A percentile compares a stretch with the other conserved stretches of the same genome.
These are phyloP conservation scores for Solanum medicagineum DNA, from an alignment of 257 asterid genomes.

Conservation along the genomic window DNA sequence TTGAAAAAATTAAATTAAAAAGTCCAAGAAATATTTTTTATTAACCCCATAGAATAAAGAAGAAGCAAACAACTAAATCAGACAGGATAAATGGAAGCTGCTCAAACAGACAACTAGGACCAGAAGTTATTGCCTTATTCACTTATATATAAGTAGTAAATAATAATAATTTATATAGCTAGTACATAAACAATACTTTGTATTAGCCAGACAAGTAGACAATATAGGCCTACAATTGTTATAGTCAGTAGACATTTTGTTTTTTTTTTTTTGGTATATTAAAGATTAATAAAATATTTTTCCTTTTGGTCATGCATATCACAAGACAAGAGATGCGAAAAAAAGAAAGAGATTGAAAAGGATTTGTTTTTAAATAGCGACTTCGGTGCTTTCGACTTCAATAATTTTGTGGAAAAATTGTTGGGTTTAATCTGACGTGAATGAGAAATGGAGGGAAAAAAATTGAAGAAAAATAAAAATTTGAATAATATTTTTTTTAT, in stretches of 20 bases:
- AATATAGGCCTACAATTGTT: background rate
- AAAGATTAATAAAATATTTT: background rate
- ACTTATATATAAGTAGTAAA: too few relatives aligned
- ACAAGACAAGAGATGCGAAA: background rate
- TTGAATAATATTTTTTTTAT: background rate
- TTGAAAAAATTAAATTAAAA: too few relatives aligned
- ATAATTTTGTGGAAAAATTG: background rate
- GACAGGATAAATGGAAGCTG: accelerated
- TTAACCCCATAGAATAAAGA: too few relatives aligned
- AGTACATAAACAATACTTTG: background rate
- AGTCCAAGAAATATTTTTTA: too few relatives aligned
- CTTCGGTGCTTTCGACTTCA: background rate
- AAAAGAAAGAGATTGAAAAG: background rate
- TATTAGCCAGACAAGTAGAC: background rate
- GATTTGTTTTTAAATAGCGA: background rate
- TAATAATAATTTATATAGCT: too few relatives aligned
- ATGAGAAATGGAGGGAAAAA: background rate
- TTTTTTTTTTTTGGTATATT: background rate
- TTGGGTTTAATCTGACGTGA: background rate
- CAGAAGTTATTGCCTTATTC: too few relatives aligned
- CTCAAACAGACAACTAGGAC: too few relatives aligned
- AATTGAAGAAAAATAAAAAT: background rate
- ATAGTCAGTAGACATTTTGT: background rate
- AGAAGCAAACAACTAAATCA: too few relatives aligned
- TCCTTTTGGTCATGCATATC: background rate